Conservation (phyloP, 192 early-diverging fungal species). For the Coemansia guatemalensis region DNA sequence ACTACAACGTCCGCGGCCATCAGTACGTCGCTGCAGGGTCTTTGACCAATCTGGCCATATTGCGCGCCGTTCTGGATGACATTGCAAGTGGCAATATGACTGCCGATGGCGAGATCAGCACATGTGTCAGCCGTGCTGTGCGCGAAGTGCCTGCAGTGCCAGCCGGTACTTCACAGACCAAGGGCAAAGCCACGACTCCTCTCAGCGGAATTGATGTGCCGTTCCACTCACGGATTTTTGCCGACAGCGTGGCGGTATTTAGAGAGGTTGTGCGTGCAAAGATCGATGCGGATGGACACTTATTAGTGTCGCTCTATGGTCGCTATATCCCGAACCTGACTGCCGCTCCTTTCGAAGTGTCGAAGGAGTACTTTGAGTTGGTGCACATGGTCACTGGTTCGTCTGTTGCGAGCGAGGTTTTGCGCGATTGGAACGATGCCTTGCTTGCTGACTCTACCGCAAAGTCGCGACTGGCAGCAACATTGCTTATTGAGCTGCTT, state of each 20-base stretch:
- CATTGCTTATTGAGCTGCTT: constrained; percentile 83
- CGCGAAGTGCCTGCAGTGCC: constrained; percentile 60
- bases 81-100: not conserved
- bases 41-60: constrained; percentile 72
- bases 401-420: constrained; percentile 61
- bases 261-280: constrained; percentile 73
- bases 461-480: constrained; percentile 73
- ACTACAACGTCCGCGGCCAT: constrained; percentile 92
- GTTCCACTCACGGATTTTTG: constrained; percentile 82
- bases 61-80: constrained; percentile 83
- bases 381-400: constrained; percentile 74
- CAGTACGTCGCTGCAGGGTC: constrained; percentile 93
- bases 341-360: constrained; percentile 80
- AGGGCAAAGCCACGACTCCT: constrained; percentile 86
- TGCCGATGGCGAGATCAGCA: not conserved
- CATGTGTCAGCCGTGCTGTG: constrained; percentile 64
- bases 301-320: constrained; percentile 63
- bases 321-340: constrained; percentile 97
- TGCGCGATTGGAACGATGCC: constrained; percentile 63
- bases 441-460: constrained; percentile 40
- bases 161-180: constrained; percentile 61
- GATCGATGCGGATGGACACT: constrained; percentile 66
- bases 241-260: constrained; percentile 81
- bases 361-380: constrained; percentile 71
- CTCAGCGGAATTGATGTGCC: constrained; percentile 91